Conservation (phyloP, 2,329 filamentous ascomycete genomes). For the Paraphaeosphaeria sporulosa region DNA sequence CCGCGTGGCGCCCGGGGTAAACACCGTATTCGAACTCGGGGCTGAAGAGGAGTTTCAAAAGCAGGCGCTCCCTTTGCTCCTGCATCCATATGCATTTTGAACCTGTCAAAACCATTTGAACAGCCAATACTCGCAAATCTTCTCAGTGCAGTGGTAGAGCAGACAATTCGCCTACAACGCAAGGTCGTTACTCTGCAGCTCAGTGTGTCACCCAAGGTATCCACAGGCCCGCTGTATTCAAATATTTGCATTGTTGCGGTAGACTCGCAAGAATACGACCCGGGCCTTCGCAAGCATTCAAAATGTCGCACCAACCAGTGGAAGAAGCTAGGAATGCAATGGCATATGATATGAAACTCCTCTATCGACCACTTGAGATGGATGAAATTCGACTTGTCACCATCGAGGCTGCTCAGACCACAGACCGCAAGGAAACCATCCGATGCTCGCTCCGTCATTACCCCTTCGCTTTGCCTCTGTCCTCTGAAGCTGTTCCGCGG, state of each 20-base stretch:
- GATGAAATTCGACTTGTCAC: constrained; percentile 8
- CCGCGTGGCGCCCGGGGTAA: background rate
- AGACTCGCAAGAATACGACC: background rate
- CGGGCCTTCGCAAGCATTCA: background rate
- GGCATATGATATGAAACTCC: background rate
- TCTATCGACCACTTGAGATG: background rate
- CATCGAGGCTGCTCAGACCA: constrained; percentile 5
- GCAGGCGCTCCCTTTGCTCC: background rate
- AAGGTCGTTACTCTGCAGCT: too few species aligned
- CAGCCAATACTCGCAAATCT: background rate
- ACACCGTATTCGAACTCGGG: background rate
- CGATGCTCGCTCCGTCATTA: constrained; percentile 4
- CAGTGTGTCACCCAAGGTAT: too few species aligned
- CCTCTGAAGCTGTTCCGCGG: background rate
- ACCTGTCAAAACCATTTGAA: background rate
- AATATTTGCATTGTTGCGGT: background rate
- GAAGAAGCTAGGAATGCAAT: background rate
- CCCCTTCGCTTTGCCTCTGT: background rate
- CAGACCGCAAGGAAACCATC: constrained; percentile 4
- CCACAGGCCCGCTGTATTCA: too few species aligned
- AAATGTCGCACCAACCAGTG: background rate
- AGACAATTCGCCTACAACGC: too few species aligned
- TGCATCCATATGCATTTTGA: too few species aligned
- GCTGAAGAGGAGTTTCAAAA: background rate
- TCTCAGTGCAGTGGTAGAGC: background rate